These are phyloP conservation scores for Lindgomyces ingoldianus DNA, from an alignment of 495 filamentous ascomycete species.

Conservation along the genomic window DNA sequence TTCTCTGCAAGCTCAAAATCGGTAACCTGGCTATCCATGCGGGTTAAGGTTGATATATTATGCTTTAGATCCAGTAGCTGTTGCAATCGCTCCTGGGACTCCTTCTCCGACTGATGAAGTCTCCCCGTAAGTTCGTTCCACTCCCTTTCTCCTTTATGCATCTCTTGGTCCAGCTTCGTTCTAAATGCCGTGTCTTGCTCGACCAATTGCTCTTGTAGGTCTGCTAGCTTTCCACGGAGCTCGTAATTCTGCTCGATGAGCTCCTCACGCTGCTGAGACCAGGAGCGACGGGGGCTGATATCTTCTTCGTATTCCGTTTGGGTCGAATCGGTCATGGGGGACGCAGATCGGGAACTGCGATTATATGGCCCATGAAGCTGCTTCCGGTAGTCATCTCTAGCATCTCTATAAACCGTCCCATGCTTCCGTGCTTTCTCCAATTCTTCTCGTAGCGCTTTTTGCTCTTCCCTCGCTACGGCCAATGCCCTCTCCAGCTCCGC, in stretches of 20 bases:
- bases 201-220: conserved; percentile 24
- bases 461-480: conserved; percentile 16
- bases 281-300: conserved; percentile 2
- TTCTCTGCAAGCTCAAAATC: conserved; percentile 40
- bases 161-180: conserved; percentile 1
- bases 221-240: conserved; percentile 24
- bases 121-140: conserved; percentile 30
- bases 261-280: conserved; percentile 4
- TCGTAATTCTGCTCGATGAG: conserved; percentile 28
- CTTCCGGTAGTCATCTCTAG: conserved; percentile 25
- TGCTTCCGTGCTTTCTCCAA: conserved; percentile 23
- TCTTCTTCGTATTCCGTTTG: conserved; percentile 15
- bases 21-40: conserved; percentile 39
- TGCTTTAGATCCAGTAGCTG: conserved; percentile 44
- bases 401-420: conserved; percentile 19
- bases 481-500: conserved; percentile 35
- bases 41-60: conserved; percentile 41
- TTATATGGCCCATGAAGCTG: conserved; percentile 15
- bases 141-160: conserved; percentile 12
- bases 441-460: conserved; percentile 31
- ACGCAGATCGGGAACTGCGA: not conserved
- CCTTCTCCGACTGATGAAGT: conserved; percentile 32
- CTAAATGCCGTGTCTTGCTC: conserved; percentile 15
- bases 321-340: not conserved
- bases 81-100: conserved; percentile 34